A percentile compares a stretch with the other conserved stretches of the same genome.
phyloP scores from a whole-genome alignment of 176 grass and related monocot species.

The Lolium multiflorum region DNA sequence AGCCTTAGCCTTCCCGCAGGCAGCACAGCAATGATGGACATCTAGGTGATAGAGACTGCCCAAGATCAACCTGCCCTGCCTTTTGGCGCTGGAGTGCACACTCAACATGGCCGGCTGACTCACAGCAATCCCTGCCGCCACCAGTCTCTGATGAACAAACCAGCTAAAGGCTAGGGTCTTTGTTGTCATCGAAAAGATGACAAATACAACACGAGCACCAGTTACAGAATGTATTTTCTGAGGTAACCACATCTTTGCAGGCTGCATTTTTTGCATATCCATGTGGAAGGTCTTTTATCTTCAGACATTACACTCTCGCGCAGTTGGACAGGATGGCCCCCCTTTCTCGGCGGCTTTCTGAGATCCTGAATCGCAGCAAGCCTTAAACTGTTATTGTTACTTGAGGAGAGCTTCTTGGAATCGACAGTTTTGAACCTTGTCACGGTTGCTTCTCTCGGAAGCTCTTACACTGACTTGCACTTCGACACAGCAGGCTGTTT shows the following conservation, averaged over 20 bases:
- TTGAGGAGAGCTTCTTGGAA: slow-evolving; percentile 64
- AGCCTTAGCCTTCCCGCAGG: slow-evolving; percentile 79
- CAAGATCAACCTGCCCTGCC: slow-evolving; percentile 73
- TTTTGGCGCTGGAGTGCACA: slow-evolving; percentile 79
- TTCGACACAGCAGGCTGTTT: slow-evolving; percentile 53
- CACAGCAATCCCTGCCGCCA: slow-evolving; percentile 77
- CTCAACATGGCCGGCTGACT: slow-evolving; percentile 91
- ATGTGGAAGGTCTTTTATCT: slow-evolving; percentile 51
- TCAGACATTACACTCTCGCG: background rate
- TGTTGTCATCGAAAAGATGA: slow-evolving; percentile 95
- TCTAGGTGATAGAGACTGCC: slow-evolving; percentile 42
- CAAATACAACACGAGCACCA: slow-evolving; percentile 99
- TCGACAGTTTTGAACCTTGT: slow-evolving; percentile 77
- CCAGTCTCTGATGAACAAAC: slow-evolving; percentile 85
- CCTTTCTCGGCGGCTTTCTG: slow-evolving; percentile 60
- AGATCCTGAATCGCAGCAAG: slow-evolving; percentile 45
- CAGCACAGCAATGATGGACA: slow-evolving; percentile 72
- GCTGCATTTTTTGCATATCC: slow-evolving; percentile 95
- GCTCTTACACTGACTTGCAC: slow-evolving; percentile 77
- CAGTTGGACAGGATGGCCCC: background rate
- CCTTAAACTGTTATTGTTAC: slow-evolving; percentile 43
- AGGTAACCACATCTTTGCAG: slow-evolving; percentile 69
- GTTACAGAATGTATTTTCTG: slow-evolving; percentile 48
- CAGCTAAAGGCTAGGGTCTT: slow-evolving; percentile 86
- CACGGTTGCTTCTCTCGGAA: slow-evolving; percentile 36